Percentiles rank a stretch among this genome's conserved stretches.
Conservation (phyloP, 768 basidiomycete species). For the Tremella mesenterica region DNA sequence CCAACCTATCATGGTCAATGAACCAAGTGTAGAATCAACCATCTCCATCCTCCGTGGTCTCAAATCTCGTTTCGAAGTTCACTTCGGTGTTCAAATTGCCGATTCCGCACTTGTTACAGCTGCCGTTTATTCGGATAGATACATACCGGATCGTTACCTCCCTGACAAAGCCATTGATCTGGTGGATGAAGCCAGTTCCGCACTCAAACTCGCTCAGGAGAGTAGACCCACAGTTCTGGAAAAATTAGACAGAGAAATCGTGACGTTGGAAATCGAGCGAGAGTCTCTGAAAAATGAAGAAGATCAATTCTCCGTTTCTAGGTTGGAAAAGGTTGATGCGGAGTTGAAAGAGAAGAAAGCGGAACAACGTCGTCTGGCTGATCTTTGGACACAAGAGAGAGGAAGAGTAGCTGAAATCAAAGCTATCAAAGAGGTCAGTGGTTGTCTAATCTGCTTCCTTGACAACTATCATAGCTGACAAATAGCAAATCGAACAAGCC, state of each 20-base stretch:
- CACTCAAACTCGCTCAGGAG: slow-evolving; percentile 69
- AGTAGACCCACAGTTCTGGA: slow-evolving; percentile 80
- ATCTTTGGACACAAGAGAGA: slow-evolving; percentile 56
- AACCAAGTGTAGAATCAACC: slow-evolving; percentile 64
- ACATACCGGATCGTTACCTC: slow-evolving; percentile 76
- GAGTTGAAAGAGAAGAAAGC: slow-evolving; percentile 56
- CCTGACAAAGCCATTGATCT: slow-evolving; percentile 76
- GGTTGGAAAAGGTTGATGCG: slow-evolving; percentile 59
- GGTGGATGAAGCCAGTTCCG: slow-evolving; percentile 84
- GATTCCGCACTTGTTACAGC: slow-evolving; percentile 84
- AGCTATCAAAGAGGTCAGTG: slow-evolving; percentile 35
- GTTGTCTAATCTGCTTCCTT: neutral
- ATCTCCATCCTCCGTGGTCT: slow-evolving; percentile 68
- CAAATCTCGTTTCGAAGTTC: slow-evolving; percentile 75
- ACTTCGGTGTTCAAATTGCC: slow-evolving; percentile 86
- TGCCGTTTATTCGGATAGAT: slow-evolving; percentile 72
- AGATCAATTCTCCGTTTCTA: slow-evolving; percentile 72
- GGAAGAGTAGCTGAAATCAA: slow-evolving; percentile 45
- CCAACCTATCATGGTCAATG: slow-evolving; percentile 79
- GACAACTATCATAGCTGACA: slow-evolving; percentile 47
- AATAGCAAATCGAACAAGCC: slow-evolving; percentile 66
- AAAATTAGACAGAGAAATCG: slow-evolving; percentile 67
- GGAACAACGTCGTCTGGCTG: slow-evolving; percentile 56
- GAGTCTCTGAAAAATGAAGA: slow-evolving; percentile 82
- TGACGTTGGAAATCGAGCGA: slow-evolving; percentile 80